Percentiles rank a stretch among this genome's conserved stretches.
Evolutionary conservation across 2,329 filamentous ascomycete genomes (phyloP).

Genomic region (Scopulariopsis brevicaulis): DNA sequence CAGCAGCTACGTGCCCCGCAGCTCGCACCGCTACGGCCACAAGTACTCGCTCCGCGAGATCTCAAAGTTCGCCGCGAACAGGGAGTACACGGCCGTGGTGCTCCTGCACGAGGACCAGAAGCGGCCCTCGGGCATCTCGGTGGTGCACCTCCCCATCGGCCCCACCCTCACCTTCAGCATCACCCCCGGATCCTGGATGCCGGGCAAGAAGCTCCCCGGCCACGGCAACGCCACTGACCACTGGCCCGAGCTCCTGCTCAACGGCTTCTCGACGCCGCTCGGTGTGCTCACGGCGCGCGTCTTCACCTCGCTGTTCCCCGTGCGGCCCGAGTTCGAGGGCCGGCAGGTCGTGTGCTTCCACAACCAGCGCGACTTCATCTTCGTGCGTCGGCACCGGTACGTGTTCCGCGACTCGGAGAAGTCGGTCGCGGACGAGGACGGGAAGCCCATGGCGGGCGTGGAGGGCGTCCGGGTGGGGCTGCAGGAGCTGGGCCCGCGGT

Average conservation of each 20-base stretch:
- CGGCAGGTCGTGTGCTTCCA: slow-evolving; percentile 86
- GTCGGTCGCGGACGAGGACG: slow-evolving; percentile 69
- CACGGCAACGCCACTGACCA: slow-evolving; percentile 84
- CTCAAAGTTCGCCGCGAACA: slow-evolving; percentile 68
- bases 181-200: slow-evolving; percentile 64
- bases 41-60: slow-evolving; percentile 93
- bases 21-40: slow-evolving; percentile 71
- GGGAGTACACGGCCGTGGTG: slow-evolving; percentile 73
- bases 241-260: slow-evolving; percentile 80
- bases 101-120: slow-evolving; percentile 87
- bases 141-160: slow-evolving; percentile 73
- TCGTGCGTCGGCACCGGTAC: slow-evolving; percentile 82
- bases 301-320: slow-evolving; percentile 53
- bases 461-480: slow-evolving; percentile 78
- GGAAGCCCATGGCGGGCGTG: slow-evolving; percentile 72
- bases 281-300: slow-evolving; percentile 79
- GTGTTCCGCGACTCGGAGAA: slow-evolving; percentile 91
- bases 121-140: slow-evolving; percentile 66
- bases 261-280: slow-evolving; percentile 89
- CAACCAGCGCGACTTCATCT: slow-evolving; percentile 95
- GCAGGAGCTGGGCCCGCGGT: slow-evolving; percentile 78
- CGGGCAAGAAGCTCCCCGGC: slow-evolving; percentile 76
- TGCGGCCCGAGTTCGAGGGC: slow-evolving; percentile 71
- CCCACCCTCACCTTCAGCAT: slow-evolving; percentile 91
- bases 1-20: slow-evolving; percentile 75